These are phyloP conservation scores for Crithidia thermophila DNA, from an alignment of 208 protist species.

Conservation along the genomic window DNA sequence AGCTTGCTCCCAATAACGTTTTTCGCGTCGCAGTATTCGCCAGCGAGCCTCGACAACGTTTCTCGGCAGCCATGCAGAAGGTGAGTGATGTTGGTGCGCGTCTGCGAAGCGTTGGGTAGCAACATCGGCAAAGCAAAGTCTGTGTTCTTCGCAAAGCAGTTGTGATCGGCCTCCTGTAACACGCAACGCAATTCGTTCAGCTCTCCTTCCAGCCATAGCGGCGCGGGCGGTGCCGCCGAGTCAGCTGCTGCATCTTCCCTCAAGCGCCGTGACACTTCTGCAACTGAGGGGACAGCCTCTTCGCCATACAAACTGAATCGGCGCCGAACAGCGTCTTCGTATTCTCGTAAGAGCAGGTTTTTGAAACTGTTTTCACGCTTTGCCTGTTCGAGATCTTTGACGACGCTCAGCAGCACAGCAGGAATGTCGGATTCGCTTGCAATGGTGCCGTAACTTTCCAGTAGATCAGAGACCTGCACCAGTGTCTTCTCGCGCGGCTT, in stretches of 20 bases:
- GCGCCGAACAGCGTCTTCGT: slow-evolving; percentile 38
- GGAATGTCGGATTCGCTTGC: slow-evolving; percentile 36
- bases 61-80: slow-evolving; percentile 7
- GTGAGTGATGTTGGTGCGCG: slow-evolving; percentile 14
- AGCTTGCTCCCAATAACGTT: slow-evolving; percentile 2
- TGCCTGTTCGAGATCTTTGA: slow-evolving; percentile 56
- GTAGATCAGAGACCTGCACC: slow-evolving; percentile 59
- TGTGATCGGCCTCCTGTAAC: not conserved
- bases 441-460: slow-evolving; percentile 51
- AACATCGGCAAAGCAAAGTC: slow-evolving; percentile 14
- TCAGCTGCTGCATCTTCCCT: slow-evolving; percentile 1
- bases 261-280: slow-evolving; percentile 16
- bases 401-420: slow-evolving; percentile 40
- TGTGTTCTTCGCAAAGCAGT: slow-evolving; percentile 13
- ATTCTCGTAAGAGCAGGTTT: slow-evolving; percentile 52
- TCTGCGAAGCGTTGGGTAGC: slow-evolving; percentile 16
- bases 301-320: slow-evolving; percentile 55
- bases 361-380: slow-evolving; percentile 51
- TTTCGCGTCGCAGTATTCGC: slow-evolving; percentile 24
- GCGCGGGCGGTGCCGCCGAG: not conserved
- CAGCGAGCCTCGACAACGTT: not conserved
- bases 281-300: slow-evolving; percentile 26
- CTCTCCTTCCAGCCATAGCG: slow-evolving; percentile 29
- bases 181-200: slow-evolving; percentile 13
- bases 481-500: slow-evolving; percentile 20